phyloP scores from a whole-genome alignment of 148 eudicot genomes.

The Chenopodium formosanum region DNA sequence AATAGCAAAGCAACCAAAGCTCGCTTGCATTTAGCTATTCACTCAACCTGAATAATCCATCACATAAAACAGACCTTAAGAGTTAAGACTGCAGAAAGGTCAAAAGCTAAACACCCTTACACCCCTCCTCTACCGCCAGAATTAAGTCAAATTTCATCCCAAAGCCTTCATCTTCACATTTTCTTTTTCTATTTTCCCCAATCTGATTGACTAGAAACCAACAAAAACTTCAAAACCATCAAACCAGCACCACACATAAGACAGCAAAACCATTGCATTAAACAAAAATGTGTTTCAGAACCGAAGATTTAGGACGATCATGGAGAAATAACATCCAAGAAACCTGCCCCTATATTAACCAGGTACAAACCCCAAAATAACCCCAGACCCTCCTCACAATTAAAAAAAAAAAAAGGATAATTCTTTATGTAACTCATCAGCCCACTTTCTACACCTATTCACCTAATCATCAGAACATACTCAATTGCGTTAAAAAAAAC shows the following conservation, averaged over 20 bases:
- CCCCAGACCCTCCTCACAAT: neutral
- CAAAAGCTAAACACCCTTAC: neutral
- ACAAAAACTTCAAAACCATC: neutral
- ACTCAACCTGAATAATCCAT: neutral
- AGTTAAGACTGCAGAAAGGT: neutral
- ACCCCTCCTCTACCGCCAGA: neutral
- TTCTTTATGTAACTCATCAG: neutral
- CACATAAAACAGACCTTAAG: neutral
- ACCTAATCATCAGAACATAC: neutral
- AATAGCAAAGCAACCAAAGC: neutral
- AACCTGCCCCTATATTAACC: neutral
- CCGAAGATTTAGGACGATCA: neutral
- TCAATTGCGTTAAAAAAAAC: neutral
- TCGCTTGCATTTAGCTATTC: neutral
- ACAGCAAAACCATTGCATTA: neutral
- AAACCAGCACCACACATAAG: neutral
- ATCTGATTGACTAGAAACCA: neutral
- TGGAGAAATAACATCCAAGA: neutral
- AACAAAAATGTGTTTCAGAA: neutral
- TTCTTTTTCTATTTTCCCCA: neutral
- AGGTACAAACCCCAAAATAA: neutral
- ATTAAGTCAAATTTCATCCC: neutral
- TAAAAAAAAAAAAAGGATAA: no score
- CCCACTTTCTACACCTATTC: neutral
- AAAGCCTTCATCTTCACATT: neutral